Conservation (phyloP, 495 filamentous ascomycete genomes). For the Penicillium mononematosum region DNA sequence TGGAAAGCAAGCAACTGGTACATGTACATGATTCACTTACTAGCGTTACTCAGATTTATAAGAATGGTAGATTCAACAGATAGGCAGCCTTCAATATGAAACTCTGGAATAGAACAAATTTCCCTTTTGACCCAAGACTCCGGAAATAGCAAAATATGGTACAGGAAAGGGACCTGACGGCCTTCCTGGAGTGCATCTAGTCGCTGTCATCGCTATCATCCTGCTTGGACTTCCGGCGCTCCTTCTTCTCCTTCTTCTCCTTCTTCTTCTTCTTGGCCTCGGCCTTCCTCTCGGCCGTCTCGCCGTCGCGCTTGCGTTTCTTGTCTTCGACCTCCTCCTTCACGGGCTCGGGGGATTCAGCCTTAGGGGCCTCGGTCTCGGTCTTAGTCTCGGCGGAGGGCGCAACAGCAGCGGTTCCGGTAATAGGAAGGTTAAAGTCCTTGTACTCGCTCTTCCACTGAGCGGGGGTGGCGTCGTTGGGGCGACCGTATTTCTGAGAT, state of each 20-base stretch:
- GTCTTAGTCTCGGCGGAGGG: slow-evolving; percentile 33
- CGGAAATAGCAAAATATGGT: slow-evolving; percentile 42
- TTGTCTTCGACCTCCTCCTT: slow-evolving; percentile 53
- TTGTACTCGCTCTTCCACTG: slow-evolving; percentile 89
- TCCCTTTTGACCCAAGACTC: slow-evolving; percentile 51
- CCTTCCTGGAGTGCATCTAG: slow-evolving; percentile 41
- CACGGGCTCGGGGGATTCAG: slow-evolving; percentile 25
- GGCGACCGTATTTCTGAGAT: slow-evolving; percentile 78
- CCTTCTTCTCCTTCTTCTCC: slow-evolving; percentile 71
- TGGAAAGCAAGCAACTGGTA: no score
- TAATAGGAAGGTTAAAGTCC: slow-evolving; percentile 66
- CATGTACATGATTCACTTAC: not conserved
- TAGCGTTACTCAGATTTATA: not conserved
- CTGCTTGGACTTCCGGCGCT: slow-evolving; percentile 60
- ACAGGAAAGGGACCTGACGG: slow-evolving; percentile 39
- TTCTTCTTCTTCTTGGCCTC: slow-evolving; percentile 76
- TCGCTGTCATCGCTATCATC: slow-evolving; percentile 60
- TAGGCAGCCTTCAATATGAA: slow-evolving; percentile 15
- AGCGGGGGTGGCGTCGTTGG: slow-evolving; percentile 87
- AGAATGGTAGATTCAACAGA: slow-evolving; percentile 10
- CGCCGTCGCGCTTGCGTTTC: slow-evolving; percentile 82
- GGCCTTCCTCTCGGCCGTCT: slow-evolving; percentile 72
- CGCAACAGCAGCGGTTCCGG: slow-evolving; percentile 42
- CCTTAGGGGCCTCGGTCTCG: slow-evolving; percentile 37
- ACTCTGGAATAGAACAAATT: slow-evolving; percentile 25